Percentiles rank a stretch among this genome's conserved stretches.
Evolutionary conservation across 1,284 basidiomycete genomes (phyloP).

Genomic region (Sporisorium exsertum): DNA sequence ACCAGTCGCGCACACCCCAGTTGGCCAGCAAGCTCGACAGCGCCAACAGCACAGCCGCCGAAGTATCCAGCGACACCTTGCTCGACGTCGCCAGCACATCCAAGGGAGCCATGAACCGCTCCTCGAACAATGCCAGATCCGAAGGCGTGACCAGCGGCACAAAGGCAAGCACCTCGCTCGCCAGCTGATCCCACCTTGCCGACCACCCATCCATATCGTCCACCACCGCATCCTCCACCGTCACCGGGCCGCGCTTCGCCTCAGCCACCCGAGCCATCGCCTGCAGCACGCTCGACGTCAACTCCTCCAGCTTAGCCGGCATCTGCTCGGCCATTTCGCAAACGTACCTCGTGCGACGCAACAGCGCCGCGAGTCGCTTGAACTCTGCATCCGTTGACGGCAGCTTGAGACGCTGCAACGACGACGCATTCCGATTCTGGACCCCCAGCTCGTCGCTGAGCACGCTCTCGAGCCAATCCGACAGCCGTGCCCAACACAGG

Average conservation of each 20-base stretch:
- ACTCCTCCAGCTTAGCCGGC: slow-evolving; percentile 32
- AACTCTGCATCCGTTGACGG: slow-evolving; percentile 31
- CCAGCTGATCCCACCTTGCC: slow-evolving; percentile 32
- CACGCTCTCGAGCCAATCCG: slow-evolving; percentile 52
- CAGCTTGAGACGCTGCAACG: slow-evolving; percentile 20
- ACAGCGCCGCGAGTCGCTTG: slow-evolving; percentile 24
- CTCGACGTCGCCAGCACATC: slow-evolving; percentile 24
- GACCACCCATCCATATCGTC: slow-evolving; percentile 29
- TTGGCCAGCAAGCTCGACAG: slow-evolving; percentile 25
- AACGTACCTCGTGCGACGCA: slow-evolving; percentile 24
- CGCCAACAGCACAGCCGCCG: slow-evolving; percentile 27
- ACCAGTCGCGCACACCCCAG: slow-evolving; percentile 41
- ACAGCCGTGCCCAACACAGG: slow-evolving; percentile 45
- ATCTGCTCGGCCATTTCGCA: slow-evolving; percentile 42
- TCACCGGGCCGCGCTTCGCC: background rate
- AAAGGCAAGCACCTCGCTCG: slow-evolving; percentile 33
- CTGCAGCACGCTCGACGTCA: slow-evolving; percentile 23
- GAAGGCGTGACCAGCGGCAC: slow-evolving; percentile 39
- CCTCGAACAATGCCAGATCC: slow-evolving; percentile 22
- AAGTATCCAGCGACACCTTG: slow-evolving; percentile 29
- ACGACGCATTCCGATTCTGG: background rate
- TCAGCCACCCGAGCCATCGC: slow-evolving; percentile 27
- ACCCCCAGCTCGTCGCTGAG: slow-evolving; percentile 49
- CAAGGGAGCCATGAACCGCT: slow-evolving; percentile 30
- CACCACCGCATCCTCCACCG: background rate